Evolutionary conservation across 2,329 filamentous ascomycete species (phyloP), one percentile per base, ranked within the genome.

Genomic region (Fusarium sambucinum): DNA sequence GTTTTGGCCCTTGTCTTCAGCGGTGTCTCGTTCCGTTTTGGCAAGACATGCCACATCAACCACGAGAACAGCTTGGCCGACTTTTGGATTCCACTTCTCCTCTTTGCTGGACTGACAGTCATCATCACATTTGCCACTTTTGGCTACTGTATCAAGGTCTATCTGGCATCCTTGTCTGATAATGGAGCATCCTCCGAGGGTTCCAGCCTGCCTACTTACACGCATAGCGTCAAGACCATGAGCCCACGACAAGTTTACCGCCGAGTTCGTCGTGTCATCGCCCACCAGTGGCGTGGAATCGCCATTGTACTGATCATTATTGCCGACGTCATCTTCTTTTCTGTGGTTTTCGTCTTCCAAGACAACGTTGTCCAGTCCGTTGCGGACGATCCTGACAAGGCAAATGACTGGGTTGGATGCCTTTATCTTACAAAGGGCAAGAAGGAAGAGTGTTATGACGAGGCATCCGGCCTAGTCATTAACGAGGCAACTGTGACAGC

Each of bases 261-360:
- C 67, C 89, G 96, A 72, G 88, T 99, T 37, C 89, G 90, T 68
- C 91, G 94, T 70, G 94, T 98, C 19, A 87, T 99, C 37, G 89
- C 92, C 76, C 87, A 98, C 6, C 96, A 99, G 79, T 99, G 96
- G 96, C 88, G 95, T 72, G 95, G 94, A 44, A 95, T 97, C 63
- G 88, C 89, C 42, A 92, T 98, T 63, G 94, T 97, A 16, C 83
- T 96, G 53, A 91, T 97, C 76, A 97, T 98, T 71, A 87, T 97
- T 59, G 87, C 89, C 62, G 94, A 98, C 77, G 93, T 98, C 66
- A 89, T 97, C 74, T 97, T 97, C 84, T 97, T 98, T 80, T 90
- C 94, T 3, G 84, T 97, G 45, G 87, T 97, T 55, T 98, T 98
- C 76, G 90, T 98, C 48, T 92, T 93, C 76, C 87, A 97, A 75